Evolutionary conservation across 225 moss, liverwort and hornwort genomes (phyloP).

Genomic region (Neckera pumila): DNA sequence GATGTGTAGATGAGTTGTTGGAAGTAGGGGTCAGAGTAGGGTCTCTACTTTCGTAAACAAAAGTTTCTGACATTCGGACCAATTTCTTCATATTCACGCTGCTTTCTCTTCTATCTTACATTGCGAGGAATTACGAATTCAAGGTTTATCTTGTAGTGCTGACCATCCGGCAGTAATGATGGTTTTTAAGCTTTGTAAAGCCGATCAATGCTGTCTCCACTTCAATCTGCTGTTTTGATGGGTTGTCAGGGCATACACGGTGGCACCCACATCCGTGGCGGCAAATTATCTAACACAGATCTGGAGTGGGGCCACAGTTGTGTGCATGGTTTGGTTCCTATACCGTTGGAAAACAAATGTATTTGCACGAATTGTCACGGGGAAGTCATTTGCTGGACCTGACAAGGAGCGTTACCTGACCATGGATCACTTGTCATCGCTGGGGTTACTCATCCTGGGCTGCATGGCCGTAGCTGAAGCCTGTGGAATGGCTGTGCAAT

Average conservation of each 20-base stretch:
- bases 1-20: not conserved
- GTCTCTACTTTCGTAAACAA: not conserved
- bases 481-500: conserved; percentile 72
- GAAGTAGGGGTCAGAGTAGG: not conserved
- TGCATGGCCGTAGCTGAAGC: conserved; percentile 77
- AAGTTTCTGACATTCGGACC: not conserved
- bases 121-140: not conserved
- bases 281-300: conserved; percentile 60
- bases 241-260: conserved; percentile 41
- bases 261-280: conserved; percentile 55
- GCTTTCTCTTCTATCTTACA: not conserved
- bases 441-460: conserved; percentile 41
- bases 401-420: conserved; percentile 56
- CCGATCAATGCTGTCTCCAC: not conserved
- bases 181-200: conserved; percentile 20
- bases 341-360: conserved; percentile 74
- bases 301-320: conserved; percentile 75
- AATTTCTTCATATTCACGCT: not conserved
- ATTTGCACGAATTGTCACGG: conserved; percentile 36
- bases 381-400: conserved; percentile 24
- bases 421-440: conserved; percentile 39
- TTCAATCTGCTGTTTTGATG: not conserved
- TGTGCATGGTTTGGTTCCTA: conserved; percentile 52
- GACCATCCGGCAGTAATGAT: not conserved
- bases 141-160: not conserved